Percentiles rank a stretch among this genome's conserved stretches.
Conservation (phyloP, 1,284 basidiomycete species). For the Bondarzewia mesenterica region DNA sequence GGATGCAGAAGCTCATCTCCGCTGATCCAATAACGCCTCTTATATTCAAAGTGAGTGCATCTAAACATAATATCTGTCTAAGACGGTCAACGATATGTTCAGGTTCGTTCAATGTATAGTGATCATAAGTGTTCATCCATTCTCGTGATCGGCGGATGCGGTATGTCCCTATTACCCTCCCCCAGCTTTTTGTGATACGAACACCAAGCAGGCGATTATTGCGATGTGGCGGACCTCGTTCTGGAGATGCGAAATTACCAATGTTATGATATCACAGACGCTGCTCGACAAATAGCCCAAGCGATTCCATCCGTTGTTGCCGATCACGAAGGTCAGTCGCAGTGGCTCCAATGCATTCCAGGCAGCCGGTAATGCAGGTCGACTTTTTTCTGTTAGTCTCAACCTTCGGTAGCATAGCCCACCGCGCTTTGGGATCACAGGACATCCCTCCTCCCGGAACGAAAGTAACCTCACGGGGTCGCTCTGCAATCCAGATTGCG, state of each 20-base stretch:
- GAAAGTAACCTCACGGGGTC: slow-evolving; percentile 10
- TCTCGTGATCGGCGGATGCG: slow-evolving; percentile 20
- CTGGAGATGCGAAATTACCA: slow-evolving; percentile 18
- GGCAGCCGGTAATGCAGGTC: background rate
- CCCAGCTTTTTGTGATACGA: background rate
- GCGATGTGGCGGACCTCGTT: slow-evolving; percentile 18
- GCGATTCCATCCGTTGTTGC: slow-evolving; percentile 16
- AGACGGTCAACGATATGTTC: too few relatives aligned
- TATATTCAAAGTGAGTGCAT: slow-evolving; percentile 14
- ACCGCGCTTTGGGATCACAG: background rate
- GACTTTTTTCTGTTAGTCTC: background rate
- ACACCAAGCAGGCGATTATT: slow-evolving; percentile 15
- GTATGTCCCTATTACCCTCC: slow-evolving; percentile 7
- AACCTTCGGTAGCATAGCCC: background rate
- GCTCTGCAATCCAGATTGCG: slow-evolving; percentile 9
- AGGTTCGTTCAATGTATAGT: slow-evolving; percentile 16
- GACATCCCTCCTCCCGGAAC: background rate
- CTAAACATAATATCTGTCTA: background rate
- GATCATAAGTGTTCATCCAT: slow-evolving; percentile 15
- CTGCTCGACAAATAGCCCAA: slow-evolving; percentile 12
- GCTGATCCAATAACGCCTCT: slow-evolving; percentile 17
- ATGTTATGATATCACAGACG: slow-evolving; percentile 15
- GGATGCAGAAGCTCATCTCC: slow-evolving; percentile 16
- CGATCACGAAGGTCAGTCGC: slow-evolving; percentile 11
- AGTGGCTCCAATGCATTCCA: background rate